These are phyloP conservation scores for Pseudogymnoascus sp. DNA, from an alignment of 2,329 filamentous ascomycete genomes.

Conservation along the genomic window DNA sequence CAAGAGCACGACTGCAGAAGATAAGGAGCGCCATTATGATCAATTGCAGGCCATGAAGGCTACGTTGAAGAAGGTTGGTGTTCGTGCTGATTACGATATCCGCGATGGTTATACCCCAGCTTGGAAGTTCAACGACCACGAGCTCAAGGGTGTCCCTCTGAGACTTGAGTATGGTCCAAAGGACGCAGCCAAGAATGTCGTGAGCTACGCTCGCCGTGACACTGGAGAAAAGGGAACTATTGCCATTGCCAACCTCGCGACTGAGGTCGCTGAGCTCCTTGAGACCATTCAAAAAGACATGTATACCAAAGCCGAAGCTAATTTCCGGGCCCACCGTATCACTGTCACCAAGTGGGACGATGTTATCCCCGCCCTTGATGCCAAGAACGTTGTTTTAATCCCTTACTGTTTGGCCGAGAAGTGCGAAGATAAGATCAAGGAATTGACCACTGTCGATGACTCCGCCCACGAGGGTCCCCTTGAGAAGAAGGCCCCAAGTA, in stretches of 20 bases:
- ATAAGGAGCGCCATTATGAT: constrained; percentile 66
- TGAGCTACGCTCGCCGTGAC: constrained; percentile 82
- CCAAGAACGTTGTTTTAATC: constrained; percentile 87
- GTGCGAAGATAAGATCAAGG: constrained; percentile 94
- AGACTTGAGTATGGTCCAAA: constrained; percentile 94
- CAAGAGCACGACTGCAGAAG: constrained; percentile 76
- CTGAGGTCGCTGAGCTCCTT: constrained; percentile 70
- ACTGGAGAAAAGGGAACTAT: constrained; percentile 77
- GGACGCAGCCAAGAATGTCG: constrained; percentile 77
- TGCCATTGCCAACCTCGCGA: constrained; percentile 64
- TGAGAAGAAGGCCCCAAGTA: constrained; percentile 53
- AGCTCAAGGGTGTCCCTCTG: constrained; percentile 89
- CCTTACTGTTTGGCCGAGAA: constrained; percentile 75
- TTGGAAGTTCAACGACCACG: constrained; percentile 99
- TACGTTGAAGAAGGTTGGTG: constrained; percentile 61
- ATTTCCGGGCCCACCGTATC: constrained; percentile 75
- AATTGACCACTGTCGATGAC: constrained; percentile 70
- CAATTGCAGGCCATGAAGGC: constrained; percentile 65
- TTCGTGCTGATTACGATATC: constrained; percentile 75
- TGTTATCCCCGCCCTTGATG: constrained; percentile 81
- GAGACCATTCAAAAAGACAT: constrained; percentile 87
- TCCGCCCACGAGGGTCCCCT: constrained; percentile 34
- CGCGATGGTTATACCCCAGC: constrained; percentile 88
- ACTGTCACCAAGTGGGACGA: constrained; percentile 82
- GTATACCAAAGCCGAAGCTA: constrained; percentile 62